Evolutionary conservation across 805 yeast species (phyloP).

Genomic region (Metahyphopichia silvanorum): DNA sequence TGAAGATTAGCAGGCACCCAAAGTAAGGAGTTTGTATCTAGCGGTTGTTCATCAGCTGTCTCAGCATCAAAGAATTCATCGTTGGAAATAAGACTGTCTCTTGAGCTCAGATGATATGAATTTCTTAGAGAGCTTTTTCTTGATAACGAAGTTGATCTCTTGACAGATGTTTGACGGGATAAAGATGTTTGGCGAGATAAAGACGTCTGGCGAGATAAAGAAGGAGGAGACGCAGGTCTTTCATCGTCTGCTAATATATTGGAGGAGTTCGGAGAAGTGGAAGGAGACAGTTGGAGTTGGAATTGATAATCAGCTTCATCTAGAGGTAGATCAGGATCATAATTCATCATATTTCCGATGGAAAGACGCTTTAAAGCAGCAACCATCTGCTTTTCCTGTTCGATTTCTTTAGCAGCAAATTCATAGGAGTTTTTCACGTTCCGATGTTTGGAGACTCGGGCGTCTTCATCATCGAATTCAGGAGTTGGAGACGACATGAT

Average conservation of each 20-base stretch:
- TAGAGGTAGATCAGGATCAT: conserved; percentile 71
- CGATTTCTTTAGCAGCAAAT: conserved; percentile 71
- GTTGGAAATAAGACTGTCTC: conserved; percentile 5
- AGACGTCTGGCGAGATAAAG: conserved; percentile 1
- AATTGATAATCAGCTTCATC: conserved; percentile 27
- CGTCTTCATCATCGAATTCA: too few relatives aligned
- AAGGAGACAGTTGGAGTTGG: conserved; percentile 16
- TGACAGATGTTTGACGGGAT: background rate
- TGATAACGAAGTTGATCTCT: conserved; percentile 1
- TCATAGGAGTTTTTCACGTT: conserved; percentile 21
- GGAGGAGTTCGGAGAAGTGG: conserved; percentile 3
- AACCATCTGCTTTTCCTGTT: conserved; percentile 70
- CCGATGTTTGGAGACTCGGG: too few relatives aligned
- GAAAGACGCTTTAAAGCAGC: conserved; percentile 71
- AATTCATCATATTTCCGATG: conserved; percentile 56
- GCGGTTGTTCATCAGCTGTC: conserved; percentile 14
- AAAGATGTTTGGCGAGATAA: conserved; percentile 2
- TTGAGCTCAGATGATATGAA: background rate
- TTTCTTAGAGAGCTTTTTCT: conserved; percentile 7
- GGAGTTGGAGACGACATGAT: too few relatives aligned
- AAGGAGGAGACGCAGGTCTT: background rate
- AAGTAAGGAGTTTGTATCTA: conserved; percentile 48
- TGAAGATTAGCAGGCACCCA: conserved; percentile 98
- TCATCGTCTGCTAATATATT: background rate
- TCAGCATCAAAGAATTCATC: conserved; percentile 17